Evolutionary conservation across 148 eudicot species (phyloP), one percentile per base, ranked within the genome.

Genomic region (Heliosperma pusillum): DNA sequence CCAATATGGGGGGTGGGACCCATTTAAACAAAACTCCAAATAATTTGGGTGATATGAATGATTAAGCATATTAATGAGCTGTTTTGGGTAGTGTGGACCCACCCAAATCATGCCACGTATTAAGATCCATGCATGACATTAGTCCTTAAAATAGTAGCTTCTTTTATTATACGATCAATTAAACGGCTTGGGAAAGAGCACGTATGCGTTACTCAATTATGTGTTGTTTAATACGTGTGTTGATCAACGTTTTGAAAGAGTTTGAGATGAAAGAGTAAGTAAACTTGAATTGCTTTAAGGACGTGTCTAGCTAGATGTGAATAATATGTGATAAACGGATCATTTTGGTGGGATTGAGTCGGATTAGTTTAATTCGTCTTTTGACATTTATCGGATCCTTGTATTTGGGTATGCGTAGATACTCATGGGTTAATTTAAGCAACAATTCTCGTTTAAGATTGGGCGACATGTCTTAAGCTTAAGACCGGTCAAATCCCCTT

Each of bases 11-110:
- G 69, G 20, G 76, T 47, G 69, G 79, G 76, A 15, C 80, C 80
- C 53, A 52, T 53, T 5, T 27, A 58, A 66, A 57, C 77, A 40
- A 73, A 66, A 52, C 47, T 45, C 68, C 73, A 52, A 53, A 79
- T 79, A 19, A 79, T 79, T 73, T 20, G 69, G 61, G 33, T 44
- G 53, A n/a, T 22, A 65, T 78, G 68, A 79, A 65, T 78, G 68
- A 79, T 73, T 73, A 53, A 79, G 17, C 50, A 58, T 15, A n/a
- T 73, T 17, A 69, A 56, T 79, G 68, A 73, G 81, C 52, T 79
- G 81, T 73, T 10, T 67, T 66, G 77, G 58, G 65, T 30, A 45
- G 2, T 45, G 81, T 79, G 81, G 66, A n/a, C 68, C 77, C 73
- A 21, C 52, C 68, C 69, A 67, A 30, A 45, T 42, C 0, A 21